Base-by-base conservation (phyloP, 768 basidiomycete genomes). In the Tubosaeta sp. region DNA sequence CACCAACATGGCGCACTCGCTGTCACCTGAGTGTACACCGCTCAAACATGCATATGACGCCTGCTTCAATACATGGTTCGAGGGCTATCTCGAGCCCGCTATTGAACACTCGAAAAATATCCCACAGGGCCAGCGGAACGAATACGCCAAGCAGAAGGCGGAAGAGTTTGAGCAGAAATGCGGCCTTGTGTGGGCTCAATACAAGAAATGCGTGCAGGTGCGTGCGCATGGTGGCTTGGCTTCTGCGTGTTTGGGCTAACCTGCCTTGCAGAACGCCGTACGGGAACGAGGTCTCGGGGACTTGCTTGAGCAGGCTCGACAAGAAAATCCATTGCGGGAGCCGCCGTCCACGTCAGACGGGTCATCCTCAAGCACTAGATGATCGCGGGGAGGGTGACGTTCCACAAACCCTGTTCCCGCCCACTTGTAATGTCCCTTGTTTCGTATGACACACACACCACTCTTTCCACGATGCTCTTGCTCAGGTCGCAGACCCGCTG, bases 51-150 rank as follows among this genome's bases (percentile, higher is more conserved):
- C 82, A 50, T 98, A 97, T 66, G 95, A 98, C 69, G 76, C 88
- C 0, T 98, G 95, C 75, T 98, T 98, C 74, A 97, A 97, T 63
- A 82, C 88, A 8, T 97, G 95, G 95, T 94, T 99, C 60, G 94
- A 97, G 69, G 92, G 91, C 11, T 99, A 97, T 68, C 83, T 97
- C 22, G 88, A 93, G 63, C 93, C 93, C 9, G 84, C 83, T 10
- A 75, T 86, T 16, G 62, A 71, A 26, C 66, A 71, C 31, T 62
- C 75, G 50, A 70, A 75, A 13, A 70, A 71, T 14, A 59, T 72
- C 25, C 59, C 73, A 14, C 61, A 69, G 12, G 72, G 77, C 48
- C 72, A 78, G 51, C 81, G 82, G 43, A 72, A 76, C 14, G 79
- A 75, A 43, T 85, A 86, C 62, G 83, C 87, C 4, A 82, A 84